Evolutionary conservation across 441 rosid genomes (phyloP), one percentile per base, ranked within the genome.

Genomic region (Omphalea diandra): DNA sequence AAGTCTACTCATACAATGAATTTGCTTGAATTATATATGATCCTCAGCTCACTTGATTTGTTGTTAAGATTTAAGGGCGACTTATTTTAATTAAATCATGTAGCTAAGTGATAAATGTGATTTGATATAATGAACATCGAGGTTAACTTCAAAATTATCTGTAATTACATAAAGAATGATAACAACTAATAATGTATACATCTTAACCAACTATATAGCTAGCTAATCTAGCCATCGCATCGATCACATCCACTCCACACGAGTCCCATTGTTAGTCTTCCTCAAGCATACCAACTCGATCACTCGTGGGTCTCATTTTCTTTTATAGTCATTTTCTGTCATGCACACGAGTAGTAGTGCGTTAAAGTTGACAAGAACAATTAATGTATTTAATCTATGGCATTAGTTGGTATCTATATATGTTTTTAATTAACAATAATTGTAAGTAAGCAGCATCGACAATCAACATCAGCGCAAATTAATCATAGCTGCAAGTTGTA

Each of bases 401-500:
- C n/a, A n/a, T n/a, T n/a, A n/a, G n/a, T n/a, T n/a, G n/a, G n/a
- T n/a, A n/a, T n/a, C n/a, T n/a, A 15, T 18, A 17, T 52, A 22
- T 55, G 29, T 7, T 40, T 40, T 12, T 40, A 12, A 40, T 29
- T 27, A 14, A 27, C 17, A 18, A 57, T 57, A 32, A 57, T 57
- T 15, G 0, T 59, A 61, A 40, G 11, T 61, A 24, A 40, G 9
- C 1, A 61, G 11, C 3, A 43, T 44, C 65, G 46, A 43, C 36
- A 27, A n/a, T 63, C 60, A 63, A 20, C 20, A 20, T 57, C 20
- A 67, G 10, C 20, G 5, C n/a, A 65, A 24, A 38, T 54, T 29
- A 35, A 36, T 36, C 53, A 74, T 68, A n/a, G 61, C 24, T 8
- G n/a, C 53, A 69, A 47, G 31, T 63, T 47, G n/a, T 55, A 64